Evolutionary conservation across 148 eudicot species (phyloP).

Genomic region (Rhododendron henanense): DNA sequence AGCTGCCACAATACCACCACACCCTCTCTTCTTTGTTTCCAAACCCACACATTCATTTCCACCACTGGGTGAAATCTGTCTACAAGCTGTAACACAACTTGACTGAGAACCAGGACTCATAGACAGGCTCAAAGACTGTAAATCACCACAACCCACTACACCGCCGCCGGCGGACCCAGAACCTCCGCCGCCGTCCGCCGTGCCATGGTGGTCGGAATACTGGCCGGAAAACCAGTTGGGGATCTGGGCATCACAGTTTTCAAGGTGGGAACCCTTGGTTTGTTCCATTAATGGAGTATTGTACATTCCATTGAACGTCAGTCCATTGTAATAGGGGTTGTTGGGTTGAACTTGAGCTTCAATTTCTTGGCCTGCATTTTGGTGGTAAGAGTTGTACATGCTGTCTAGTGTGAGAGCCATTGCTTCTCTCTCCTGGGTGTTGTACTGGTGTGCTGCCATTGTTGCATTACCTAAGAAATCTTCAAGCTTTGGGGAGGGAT

Average conservation of each 20-base stretch:
- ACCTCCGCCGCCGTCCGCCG: constrained; percentile 13
- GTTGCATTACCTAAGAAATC: constrained; percentile 75
- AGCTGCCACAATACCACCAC: constrained; percentile 40
- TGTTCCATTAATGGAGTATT: constrained; percentile 14
- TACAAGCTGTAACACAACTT: constrained; percentile 70
- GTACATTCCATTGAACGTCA: constrained; percentile 21
- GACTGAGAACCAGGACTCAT: constrained; percentile 98
- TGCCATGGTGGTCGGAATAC: constrained; percentile 17
- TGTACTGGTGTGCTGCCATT: constrained; percentile 29
- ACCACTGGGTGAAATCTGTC: constrained; percentile 39
- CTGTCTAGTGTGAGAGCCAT: constrained; percentile 53
- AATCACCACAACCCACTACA: constrained; percentile 51
- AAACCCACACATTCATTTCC: constrained; percentile 36
- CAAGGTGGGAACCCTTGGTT: constrained; percentile 3
- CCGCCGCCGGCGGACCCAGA: constrained; percentile 1
- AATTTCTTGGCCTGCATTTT: constrained; percentile 18
- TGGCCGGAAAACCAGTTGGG: constrained; percentile 47
- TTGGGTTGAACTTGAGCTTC: constrained; percentile 23
- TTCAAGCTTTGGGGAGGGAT: constrained; percentile 68
- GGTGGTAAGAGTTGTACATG: constrained; percentile 38
- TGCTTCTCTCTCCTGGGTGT: constrained; percentile 22
- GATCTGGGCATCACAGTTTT: neutral
- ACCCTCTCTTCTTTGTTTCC: constrained; percentile 63
- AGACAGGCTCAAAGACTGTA: constrained; percentile 66
- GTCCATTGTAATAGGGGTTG: neutral